A percentile compares a stretch with the other conserved stretches of the same genome.
Conservation (phyloP, 352 stramenopile species). For the Phytophthora pluvialis region DNA sequence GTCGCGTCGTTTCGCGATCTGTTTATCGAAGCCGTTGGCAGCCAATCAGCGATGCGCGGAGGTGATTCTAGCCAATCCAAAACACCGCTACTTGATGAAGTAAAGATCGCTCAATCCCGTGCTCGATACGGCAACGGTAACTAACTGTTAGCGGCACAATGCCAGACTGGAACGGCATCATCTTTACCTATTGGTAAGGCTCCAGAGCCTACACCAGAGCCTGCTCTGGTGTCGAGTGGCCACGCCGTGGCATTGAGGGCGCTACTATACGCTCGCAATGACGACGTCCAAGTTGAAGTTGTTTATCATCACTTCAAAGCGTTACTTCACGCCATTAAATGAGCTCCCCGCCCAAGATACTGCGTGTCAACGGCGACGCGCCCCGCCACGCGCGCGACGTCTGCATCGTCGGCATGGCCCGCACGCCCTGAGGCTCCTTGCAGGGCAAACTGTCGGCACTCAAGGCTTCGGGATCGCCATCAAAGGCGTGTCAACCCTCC, state of each 20-base stretch:
- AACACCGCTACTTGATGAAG: slow-evolving; percentile 3
- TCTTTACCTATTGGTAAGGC: neutral
- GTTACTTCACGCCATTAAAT: slow-evolving; percentile 1
- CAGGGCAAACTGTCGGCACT: slow-evolving; percentile 86
- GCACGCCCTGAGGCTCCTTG: slow-evolving; percentile 95
- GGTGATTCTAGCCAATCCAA: slow-evolving; percentile 3
- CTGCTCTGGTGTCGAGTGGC: neutral
- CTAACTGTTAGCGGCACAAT: too few species aligned
- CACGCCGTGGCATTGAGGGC: too few species aligned
- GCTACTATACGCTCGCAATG: too few species aligned
- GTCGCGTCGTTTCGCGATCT: slow-evolving; percentile 23
- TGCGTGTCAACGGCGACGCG: slow-evolving; percentile 6
- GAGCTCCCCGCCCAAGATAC: slow-evolving; percentile 33
- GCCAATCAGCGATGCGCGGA: slow-evolving; percentile 6
- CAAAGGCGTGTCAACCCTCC: slow-evolving; percentile 38
- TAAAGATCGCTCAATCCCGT: slow-evolving; percentile 2
- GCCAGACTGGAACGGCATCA: neutral
- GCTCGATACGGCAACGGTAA: too few species aligned
- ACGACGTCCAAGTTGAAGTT: slow-evolving; percentile 4
- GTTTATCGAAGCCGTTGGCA: neutral
- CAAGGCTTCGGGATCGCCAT: slow-evolving; percentile 88
- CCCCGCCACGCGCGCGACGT: slow-evolving; percentile 52
- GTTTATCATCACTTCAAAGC: neutral
- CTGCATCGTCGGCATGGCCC: slow-evolving; percentile 93
- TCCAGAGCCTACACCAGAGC: too few species aligned